These are phyloP conservation scores for Lycium ferocissimum DNA, from an alignment of 257 asterid genomes.

Conservation along the genomic window DNA sequence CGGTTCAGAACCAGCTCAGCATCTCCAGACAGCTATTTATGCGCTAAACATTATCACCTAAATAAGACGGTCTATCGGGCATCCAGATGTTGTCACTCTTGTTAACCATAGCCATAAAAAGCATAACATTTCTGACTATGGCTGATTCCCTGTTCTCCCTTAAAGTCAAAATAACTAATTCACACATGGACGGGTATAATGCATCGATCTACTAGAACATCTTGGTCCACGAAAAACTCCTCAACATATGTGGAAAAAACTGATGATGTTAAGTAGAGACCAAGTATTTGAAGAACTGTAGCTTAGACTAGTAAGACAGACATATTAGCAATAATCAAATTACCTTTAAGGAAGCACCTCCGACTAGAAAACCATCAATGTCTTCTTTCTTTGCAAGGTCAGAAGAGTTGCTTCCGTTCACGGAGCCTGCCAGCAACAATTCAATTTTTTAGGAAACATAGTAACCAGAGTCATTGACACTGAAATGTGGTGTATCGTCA, in stretches of 20 bases:
- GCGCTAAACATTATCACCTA: not conserved
- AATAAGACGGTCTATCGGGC: not conserved
- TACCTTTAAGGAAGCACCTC: conserved; percentile 62
- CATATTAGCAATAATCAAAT: not conserved
- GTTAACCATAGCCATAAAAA: conserved; percentile 3
- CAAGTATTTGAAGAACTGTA: not conserved
- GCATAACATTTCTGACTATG: not conserved
- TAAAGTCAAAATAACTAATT: too few relatives aligned
- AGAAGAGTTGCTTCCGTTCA: conserved; percentile 34
- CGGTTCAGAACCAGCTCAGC: not conserved
- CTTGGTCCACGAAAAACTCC: conserved; percentile 15
- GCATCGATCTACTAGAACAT: not conserved
- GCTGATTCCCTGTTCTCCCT: not conserved
- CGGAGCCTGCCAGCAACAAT: conserved; percentile 54
- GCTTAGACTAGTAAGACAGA: conserved; percentile 21
- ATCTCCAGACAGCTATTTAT: conserved; percentile 5
- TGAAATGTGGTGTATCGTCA: not conserved
- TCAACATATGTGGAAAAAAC: not conserved
- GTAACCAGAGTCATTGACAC: not conserved
- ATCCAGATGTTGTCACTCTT: not conserved
- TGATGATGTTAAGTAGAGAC: conserved; percentile 1
- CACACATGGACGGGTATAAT: not conserved
- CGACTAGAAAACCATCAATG: conserved; percentile 29
- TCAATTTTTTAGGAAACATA: not conserved
- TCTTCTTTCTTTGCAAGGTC: conserved; percentile 33